A percentile compares a stretch with the other conserved stretches of the same genome.
These are phyloP conservation scores for Carallia brachiata DNA, from an alignment of 345 rosid genomes.

Conservation along the genomic window DNA sequence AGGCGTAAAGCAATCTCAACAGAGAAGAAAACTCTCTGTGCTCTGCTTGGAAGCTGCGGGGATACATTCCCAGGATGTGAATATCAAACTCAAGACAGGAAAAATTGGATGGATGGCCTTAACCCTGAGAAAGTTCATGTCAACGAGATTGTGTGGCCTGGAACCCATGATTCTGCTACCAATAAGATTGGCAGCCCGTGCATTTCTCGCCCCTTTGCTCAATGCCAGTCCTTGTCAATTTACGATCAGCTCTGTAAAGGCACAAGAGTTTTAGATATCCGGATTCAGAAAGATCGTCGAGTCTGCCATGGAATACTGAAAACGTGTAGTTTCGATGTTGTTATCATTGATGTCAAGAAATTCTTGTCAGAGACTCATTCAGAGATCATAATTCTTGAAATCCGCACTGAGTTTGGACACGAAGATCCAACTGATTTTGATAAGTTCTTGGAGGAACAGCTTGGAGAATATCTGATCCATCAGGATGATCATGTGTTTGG, in stretches of 20 bases:
- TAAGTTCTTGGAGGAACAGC: conserved; percentile 53
- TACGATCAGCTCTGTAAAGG: conserved; percentile 75
- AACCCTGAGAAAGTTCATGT: conserved; percentile 54
- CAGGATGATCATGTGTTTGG: conserved; percentile 65
- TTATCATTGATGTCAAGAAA: conserved; percentile 56
- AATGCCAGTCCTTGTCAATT: conserved; percentile 75
- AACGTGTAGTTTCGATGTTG: conserved; percentile 73
- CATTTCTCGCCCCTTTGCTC: conserved; percentile 78
- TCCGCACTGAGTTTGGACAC: conserved; percentile 86
- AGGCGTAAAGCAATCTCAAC: conserved; percentile 46
- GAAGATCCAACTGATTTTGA: conserved; percentile 74
- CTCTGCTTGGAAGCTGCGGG: conserved; percentile 44
- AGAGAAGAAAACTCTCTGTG: conserved; percentile 56
- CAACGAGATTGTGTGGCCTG: conserved; percentile 91
- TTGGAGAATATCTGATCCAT: conserved; percentile 64
- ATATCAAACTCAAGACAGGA: conserved; percentile 55
- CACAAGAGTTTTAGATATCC: conserved; percentile 63
- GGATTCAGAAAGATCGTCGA: conserved; percentile 66
- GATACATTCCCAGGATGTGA: conserved; percentile 63
- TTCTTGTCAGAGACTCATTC: conserved; percentile 69
- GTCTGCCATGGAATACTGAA: conserved; percentile 81
- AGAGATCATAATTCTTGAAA: conserved; percentile 76
- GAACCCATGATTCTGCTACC: conserved; percentile 94
- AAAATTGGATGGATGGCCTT: conserved; percentile 73
- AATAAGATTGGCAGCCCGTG: conserved; percentile 68